Percentiles rank a stretch among this genome's conserved stretches.
phyloP scores from a whole-genome alignment of 2,329 filamentous ascomycete species.

The Colletotrichum chlorophyti region DNA sequence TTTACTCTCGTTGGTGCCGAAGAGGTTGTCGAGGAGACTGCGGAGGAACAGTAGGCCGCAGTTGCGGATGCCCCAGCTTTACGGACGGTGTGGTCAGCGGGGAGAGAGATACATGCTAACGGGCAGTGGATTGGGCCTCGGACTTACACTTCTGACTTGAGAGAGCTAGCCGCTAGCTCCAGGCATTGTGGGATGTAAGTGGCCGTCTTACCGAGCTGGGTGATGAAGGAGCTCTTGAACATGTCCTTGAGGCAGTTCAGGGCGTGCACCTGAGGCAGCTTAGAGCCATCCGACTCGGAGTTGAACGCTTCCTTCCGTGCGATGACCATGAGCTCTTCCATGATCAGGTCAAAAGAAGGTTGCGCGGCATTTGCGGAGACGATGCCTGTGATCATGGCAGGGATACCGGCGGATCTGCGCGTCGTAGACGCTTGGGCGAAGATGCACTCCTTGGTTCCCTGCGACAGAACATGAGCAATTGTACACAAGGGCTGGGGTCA shows the following conservation, averaged over 20 bases:
- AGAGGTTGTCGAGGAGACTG: conserved; percentile 79
- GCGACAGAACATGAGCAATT: conserved; percentile 5
- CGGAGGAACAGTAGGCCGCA: conserved; percentile 89
- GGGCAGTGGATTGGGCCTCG: background rate
- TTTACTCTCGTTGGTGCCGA: conserved; percentile 79
- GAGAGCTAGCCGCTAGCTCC: conserved; percentile 78
- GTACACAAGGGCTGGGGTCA: too few species aligned
- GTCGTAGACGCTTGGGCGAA: conserved; percentile 82
- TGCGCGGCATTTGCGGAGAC: conserved; percentile 68
- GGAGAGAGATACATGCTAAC: background rate
- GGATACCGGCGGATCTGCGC: conserved; percentile 88
- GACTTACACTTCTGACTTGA: conserved; percentile 78
- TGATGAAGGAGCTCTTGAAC: conserved; percentile 81
- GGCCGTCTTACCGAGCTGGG: conserved; percentile 76
- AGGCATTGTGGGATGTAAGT: conserved; percentile 76
- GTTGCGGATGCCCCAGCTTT: conserved; percentile 95
- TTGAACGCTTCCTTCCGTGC: conserved; percentile 59
- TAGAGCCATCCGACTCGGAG: conserved; percentile 66
- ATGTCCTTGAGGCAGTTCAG: conserved; percentile 93
- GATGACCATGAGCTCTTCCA: conserved; percentile 67
- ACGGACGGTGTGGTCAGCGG: conserved; percentile 8
- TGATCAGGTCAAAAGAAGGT: conserved; percentile 69
- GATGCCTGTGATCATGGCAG: conserved; percentile 83
- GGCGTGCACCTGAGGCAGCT: conserved; percentile 90
- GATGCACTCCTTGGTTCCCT: conserved; percentile 74